A percentile compares a stretch with the other conserved stretches of the same genome.
Conservation (phyloP, 371 early-diverging fungal species). For the Mucor circinelloides region DNA sequence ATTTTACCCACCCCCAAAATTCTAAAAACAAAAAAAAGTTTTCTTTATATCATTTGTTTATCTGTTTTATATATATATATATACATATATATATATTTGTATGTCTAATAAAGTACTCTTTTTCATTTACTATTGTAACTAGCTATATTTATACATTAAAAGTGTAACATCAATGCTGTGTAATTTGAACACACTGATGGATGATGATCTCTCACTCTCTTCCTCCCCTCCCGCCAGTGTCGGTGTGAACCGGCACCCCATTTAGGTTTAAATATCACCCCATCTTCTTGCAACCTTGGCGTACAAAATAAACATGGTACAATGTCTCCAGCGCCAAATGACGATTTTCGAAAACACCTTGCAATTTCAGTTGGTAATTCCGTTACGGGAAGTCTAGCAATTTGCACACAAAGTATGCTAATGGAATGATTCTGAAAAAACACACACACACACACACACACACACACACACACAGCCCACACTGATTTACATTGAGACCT, state of each 20-base stretch:
- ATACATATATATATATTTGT: too few relatives aligned
- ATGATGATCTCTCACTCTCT: not conserved
- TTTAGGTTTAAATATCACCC: not conserved
- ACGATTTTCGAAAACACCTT: too few relatives aligned
- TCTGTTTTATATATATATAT: not conserved
- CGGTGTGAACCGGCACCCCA: not conserved
- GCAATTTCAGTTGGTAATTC: too few relatives aligned
- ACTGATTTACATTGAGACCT: too few relatives aligned
- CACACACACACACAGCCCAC: too few relatives aligned
- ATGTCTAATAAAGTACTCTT: too few relatives aligned
- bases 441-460: too few relatives aligned
- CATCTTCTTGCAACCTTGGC: not conserved
- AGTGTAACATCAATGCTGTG: not conserved
- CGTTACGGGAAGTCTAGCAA: too few relatives aligned
- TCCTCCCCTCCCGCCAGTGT: not conserved
- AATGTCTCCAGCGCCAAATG: too few relatives aligned
- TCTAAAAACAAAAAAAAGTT: not conserved
- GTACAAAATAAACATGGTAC: too few relatives aligned
- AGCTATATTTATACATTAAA: not conserved
- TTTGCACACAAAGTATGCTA: too few relatives aligned
- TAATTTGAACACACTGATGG: not conserved
- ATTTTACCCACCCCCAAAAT: not conserved
- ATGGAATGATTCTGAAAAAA: too few relatives aligned
- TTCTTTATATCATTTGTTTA: conserved; percentile 1
- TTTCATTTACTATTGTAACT: not conserved